A percentile compares a stretch with the other conserved stretches of the same genome.
phyloP scores from a whole-genome alignment of 1,284 basidiomycete genomes.

The Malassezia obtusa region DNA sequence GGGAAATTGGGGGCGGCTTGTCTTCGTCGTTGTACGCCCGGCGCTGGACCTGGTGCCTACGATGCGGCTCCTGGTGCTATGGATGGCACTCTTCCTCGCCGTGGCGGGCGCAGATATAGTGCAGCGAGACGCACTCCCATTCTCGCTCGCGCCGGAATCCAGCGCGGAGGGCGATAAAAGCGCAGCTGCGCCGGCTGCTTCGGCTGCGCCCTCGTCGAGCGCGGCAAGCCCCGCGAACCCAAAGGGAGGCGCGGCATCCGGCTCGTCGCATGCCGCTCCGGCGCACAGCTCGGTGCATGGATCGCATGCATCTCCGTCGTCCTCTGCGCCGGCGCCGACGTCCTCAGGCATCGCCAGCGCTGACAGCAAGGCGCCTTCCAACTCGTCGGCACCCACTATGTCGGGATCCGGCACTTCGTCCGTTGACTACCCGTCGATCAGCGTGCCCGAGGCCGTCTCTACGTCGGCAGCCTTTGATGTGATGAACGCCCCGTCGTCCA shows the following conservation, averaged over 20 bases:
- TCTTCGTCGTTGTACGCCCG: not conserved
- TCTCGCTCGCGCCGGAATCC: not conserved
- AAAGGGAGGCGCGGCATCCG: too few relatives aligned
- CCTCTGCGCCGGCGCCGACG: not conserved
- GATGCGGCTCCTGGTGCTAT: not conserved
- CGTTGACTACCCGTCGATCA: slow-evolving; percentile 4
- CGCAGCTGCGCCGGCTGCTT: not conserved
- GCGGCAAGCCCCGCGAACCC: not conserved
- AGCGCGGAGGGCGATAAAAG: not conserved
- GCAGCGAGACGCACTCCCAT: not conserved
- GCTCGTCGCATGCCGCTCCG: too few relatives aligned
- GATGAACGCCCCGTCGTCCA: not conserved
- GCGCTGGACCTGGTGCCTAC: not conserved
- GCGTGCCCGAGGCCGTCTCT: not conserved
- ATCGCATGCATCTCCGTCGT: not conserved
- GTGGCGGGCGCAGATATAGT: not conserved
- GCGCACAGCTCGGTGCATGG: too few relatives aligned
- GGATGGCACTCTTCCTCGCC: not conserved
- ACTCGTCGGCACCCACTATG: not conserved
- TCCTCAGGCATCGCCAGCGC: not conserved
- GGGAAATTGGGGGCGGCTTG: slow-evolving; percentile 1
- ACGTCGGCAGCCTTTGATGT: slow-evolving; percentile 4
- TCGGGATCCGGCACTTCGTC: not conserved
- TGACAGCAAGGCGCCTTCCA: not conserved
- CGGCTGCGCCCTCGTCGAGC: not conserved